These are phyloP conservation scores for Colletotrichum scovillei DNA, from an alignment of 2,329 filamentous ascomycete genomes.

Conservation along the genomic window DNA sequence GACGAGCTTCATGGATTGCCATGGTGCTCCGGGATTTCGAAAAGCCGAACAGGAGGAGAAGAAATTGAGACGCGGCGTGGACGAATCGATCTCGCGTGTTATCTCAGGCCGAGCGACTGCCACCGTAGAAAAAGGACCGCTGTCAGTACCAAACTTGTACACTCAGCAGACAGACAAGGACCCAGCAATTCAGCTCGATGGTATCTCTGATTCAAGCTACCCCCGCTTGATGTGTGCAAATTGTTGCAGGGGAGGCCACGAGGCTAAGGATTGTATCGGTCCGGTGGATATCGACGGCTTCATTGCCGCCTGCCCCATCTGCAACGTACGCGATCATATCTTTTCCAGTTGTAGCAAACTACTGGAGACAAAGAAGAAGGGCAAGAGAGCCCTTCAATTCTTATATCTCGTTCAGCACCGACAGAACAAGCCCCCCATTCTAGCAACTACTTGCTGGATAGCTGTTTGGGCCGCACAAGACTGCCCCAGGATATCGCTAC, in stretches of 20 bases:
- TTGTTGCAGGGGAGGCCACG: slow-evolving; percentile 5
- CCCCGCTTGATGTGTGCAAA: background rate
- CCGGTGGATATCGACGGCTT: slow-evolving; percentile 7
- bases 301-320: slow-evolving; percentile 15
- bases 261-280: slow-evolving; percentile 15
- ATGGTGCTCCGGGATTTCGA: background rate
- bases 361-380: background rate
- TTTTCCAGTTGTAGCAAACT: background rate
- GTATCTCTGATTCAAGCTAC: background rate
- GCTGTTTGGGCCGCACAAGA: background rate
- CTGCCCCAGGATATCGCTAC: background rate
- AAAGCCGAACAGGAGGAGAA: background rate
- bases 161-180: background rate
- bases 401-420: slow-evolving; percentile 6
- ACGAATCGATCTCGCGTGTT: background rate
- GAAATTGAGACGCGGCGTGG: background rate
- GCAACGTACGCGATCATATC: slow-evolving; percentile 3
- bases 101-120: background rate
- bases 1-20: background rate
- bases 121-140: background rate
- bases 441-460: slow-evolving; percentile 9
- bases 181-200: background rate
- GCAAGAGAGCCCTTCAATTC: background rate
- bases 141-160: background rate
- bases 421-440: slow-evolving; percentile 16